Evolutionary conservation across 2,329 filamentous ascomycete genomes (phyloP).

Genomic region (Pyrenophora seminiperda): DNA sequence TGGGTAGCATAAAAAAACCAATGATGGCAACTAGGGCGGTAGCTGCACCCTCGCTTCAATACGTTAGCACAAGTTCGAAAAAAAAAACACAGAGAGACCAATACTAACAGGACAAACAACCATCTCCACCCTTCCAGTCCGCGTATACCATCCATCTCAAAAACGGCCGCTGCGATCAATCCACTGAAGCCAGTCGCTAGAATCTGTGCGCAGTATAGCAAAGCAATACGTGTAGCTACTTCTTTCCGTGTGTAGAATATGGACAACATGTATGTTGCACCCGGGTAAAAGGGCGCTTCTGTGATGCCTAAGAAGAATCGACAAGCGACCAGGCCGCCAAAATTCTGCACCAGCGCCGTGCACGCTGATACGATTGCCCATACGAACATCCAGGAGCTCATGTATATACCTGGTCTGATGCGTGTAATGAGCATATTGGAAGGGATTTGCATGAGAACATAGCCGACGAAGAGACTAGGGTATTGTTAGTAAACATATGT

Average conservation of each 20-base stretch:
- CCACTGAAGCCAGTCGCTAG: slow-evolving; percentile 52
- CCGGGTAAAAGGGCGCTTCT: slow-evolving; percentile 59
- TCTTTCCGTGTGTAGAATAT: slow-evolving; percentile 68
- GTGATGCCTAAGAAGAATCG: slow-evolving; percentile 41
- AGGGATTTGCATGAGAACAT: slow-evolving; percentile 45
- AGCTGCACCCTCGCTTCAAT: slow-evolving; percentile 30
- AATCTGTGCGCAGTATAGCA: slow-evolving; percentile 49
- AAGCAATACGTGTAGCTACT: slow-evolving; percentile 44
- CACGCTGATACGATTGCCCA: slow-evolving; percentile 47
- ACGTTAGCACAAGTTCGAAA: slow-evolving; percentile 2
- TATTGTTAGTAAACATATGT: neutral
- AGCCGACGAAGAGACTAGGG: slow-evolving; percentile 56
- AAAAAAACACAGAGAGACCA: neutral
- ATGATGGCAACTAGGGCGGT: slow-evolving; percentile 36
- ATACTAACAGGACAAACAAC: slow-evolving; percentile 47
- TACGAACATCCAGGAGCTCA: slow-evolving; percentile 42
- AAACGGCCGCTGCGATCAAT: slow-evolving; percentile 50
- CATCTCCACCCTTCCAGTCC: slow-evolving; percentile 49
- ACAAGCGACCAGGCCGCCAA: slow-evolving; percentile 39
- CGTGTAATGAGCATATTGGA: slow-evolving; percentile 52
- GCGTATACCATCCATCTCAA: slow-evolving; percentile 37
- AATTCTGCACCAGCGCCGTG: slow-evolving; percentile 42
- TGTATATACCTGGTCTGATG: slow-evolving; percentile 40
- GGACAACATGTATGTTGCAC: slow-evolving; percentile 65
- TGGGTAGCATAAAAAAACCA: slow-evolving; percentile 37